Conservation (phyloP, 2,329 filamentous ascomycete genomes). For the Sporothrix humicola region DNA sequence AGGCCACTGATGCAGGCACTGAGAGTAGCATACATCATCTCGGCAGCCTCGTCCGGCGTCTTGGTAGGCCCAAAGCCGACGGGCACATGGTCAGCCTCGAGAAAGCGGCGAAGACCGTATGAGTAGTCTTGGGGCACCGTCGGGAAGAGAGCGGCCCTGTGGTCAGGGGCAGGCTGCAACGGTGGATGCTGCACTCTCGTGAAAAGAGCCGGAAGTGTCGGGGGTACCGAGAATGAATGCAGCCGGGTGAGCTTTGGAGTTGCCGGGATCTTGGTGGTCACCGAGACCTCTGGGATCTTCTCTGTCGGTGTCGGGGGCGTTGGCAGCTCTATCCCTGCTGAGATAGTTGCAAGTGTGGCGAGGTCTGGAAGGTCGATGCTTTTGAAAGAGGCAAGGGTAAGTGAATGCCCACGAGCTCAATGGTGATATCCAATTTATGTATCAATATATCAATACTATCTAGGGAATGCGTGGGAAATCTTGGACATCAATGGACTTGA, state of each 20-base stretch:
- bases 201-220: not conserved
- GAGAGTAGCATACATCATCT: not conserved
- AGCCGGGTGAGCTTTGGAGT: constrained; percentile 11
- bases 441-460: not conserved
- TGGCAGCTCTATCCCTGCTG: not conserved
- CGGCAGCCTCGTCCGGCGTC: not conserved
- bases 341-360: not conserved
- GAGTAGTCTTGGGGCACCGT: not conserved
- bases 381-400: constrained; percentile 17
- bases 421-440: not conserved
- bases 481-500: too few relatives aligned
- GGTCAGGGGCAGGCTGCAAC: not conserved
- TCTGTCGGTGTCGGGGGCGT: not conserved
- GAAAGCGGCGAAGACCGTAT: not conserved
- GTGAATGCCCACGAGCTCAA: not conserved
- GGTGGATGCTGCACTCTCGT: not conserved
- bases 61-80: not conserved
- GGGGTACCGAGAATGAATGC: not conserved
- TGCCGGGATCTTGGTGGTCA: not conserved
- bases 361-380: not conserved
- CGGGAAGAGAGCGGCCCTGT: not conserved
- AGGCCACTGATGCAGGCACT: not conserved
- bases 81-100: not conserved
- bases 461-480: not conserved
- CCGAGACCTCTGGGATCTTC: not conserved